phyloP scores from a whole-genome alignment of 2,329 filamentous ascomycete species.

The Fusarium algeriense region DNA sequence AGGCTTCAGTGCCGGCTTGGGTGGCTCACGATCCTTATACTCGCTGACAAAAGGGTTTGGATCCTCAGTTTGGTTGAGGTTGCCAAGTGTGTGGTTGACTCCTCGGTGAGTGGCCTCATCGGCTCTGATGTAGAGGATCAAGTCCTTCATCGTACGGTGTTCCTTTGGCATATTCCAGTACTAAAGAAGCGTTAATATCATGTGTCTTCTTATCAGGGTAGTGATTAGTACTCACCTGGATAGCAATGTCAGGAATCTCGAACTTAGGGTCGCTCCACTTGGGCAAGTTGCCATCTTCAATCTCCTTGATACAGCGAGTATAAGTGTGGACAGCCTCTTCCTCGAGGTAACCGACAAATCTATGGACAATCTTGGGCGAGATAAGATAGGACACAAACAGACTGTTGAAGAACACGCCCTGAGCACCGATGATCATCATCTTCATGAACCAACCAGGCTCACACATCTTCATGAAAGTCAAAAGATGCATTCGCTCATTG shows the following conservation, averaged over 20 bases:
- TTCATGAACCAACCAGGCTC: slow-evolving; percentile 85
- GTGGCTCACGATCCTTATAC: slow-evolving; percentile 77
- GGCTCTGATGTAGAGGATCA: slow-evolving; percentile 90
- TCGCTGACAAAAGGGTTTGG: slow-evolving; percentile 92
- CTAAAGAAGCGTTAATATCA: slow-evolving; percentile 39
- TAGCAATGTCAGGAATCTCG: slow-evolving; percentile 85
- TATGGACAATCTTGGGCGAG: slow-evolving; percentile 88
- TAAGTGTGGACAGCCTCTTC: slow-evolving; percentile 98
- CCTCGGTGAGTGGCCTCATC: slow-evolving; percentile 91
- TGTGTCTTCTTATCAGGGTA: not conserved
- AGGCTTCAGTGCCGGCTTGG: slow-evolving; percentile 74
- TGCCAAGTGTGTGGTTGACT: slow-evolving; percentile 94
- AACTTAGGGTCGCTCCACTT: slow-evolving; percentile 80
- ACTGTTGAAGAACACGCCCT: slow-evolving; percentile 96
- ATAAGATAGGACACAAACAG: slow-evolving; percentile 91
- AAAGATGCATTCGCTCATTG: slow-evolving; percentile 93
- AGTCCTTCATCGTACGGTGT: slow-evolving; percentile 83
- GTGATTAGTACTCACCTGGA: slow-evolving; percentile 60
- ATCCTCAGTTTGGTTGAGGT: slow-evolving; percentile 85
- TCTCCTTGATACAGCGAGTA: slow-evolving; percentile 86
- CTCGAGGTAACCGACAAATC: slow-evolving; percentile 96
- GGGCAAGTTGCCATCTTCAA: slow-evolving; percentile 86
- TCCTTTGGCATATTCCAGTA: slow-evolving; percentile 97
- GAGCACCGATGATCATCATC: slow-evolving; percentile 88
- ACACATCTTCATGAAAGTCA: slow-evolving; percentile 93